These are phyloP conservation scores for Saksenaea oblongispora DNA, from an alignment of 371 early-diverging fungal species.

Conservation along the genomic window DNA sequence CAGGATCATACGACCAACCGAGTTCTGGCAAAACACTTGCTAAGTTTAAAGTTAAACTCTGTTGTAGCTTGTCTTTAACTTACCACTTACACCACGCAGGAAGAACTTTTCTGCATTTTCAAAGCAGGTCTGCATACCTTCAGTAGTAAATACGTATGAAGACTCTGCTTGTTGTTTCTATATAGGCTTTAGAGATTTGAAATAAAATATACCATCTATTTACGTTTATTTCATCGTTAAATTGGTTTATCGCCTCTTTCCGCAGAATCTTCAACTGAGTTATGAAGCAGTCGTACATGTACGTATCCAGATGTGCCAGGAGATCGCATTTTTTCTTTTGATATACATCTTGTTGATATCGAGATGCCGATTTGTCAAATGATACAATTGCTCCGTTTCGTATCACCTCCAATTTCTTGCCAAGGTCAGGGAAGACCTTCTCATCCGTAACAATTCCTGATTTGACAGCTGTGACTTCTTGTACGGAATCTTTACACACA, in stretches of 20 bases:
- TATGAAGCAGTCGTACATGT: conserved; percentile 76
- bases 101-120: too few species aligned
- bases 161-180: too few species aligned
- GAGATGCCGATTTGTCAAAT: conserved; percentile 89
- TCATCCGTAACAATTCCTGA: conserved; percentile 72
- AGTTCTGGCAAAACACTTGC: too few species aligned
- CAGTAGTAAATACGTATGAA: too few species aligned
- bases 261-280: conserved; percentile 87
- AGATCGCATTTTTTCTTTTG: conserved; percentile 82
- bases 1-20: too few species aligned
- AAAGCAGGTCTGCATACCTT: too few species aligned
- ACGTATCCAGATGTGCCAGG: conserved; percentile 71
- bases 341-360: conserved; percentile 92
- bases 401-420: conserved; percentile 64
- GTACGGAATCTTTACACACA: conserved; percentile 73
- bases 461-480: conserved; percentile 62
- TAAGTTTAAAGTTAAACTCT: too few species aligned
- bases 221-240: conserved; percentile 49
- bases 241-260: conserved; percentile 66
- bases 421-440: conserved; percentile 77
- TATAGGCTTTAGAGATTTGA: too few species aligned
- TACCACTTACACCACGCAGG: too few species aligned
- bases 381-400: conserved; percentile 61
- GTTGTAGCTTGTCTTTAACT: too few species aligned
- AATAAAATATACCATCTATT: conserved; percentile 4